Conservation (phyloP, 164 flowering plant species). For the Santalum album region DNA sequence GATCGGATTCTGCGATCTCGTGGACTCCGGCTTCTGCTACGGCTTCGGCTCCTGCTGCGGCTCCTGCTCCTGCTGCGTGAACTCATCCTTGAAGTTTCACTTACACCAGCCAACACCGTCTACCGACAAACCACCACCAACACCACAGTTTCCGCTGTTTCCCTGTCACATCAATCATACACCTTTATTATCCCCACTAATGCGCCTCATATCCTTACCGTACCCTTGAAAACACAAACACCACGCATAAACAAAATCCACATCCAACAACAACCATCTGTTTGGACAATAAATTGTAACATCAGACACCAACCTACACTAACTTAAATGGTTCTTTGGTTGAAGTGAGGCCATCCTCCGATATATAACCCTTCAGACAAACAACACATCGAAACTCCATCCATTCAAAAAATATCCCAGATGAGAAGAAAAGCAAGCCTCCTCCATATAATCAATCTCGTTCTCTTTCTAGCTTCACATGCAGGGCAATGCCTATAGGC, state of each 20-base stretch:
- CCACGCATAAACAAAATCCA: not conserved
- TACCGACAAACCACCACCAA: not conserved
- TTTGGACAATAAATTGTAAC: constrained; percentile 1
- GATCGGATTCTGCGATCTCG: constrained; percentile 37
- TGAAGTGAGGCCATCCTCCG: not conserved
- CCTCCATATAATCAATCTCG: not conserved
- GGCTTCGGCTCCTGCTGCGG: not conserved
- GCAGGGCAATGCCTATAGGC: too few species aligned
- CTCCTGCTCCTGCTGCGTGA: not conserved
- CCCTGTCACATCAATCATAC: not conserved
- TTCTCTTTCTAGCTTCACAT: not conserved
- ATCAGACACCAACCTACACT: not conserved
- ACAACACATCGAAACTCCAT: not conserved
- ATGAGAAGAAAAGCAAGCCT: not conserved
- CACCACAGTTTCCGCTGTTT: not conserved
- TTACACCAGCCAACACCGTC: not conserved
- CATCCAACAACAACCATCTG: constrained; percentile 1
- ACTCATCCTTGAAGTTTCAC: not conserved
- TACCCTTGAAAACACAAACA: not conserved
- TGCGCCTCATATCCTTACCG: not conserved
- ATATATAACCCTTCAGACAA: not conserved
- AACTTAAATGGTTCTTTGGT: not conserved
- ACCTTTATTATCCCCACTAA: not conserved
- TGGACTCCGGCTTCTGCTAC: constrained; percentile 41
- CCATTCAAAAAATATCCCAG: not conserved